These are phyloP conservation scores for Naganishia kalamii DNA, from an alignment of 768 basidiomycete species.

Conservation along the genomic window DNA sequence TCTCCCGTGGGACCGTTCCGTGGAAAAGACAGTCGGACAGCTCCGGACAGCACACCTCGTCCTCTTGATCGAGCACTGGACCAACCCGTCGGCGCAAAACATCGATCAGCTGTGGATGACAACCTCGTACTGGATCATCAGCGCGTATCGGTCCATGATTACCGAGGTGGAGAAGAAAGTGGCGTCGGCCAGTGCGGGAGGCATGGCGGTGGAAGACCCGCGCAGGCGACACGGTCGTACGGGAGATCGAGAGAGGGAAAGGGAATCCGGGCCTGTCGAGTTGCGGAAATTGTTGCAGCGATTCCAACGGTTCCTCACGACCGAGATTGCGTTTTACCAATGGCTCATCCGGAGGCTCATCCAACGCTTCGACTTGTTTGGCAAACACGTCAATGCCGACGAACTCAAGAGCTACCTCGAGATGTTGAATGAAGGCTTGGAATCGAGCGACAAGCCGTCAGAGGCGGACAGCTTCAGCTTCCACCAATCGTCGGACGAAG, in stretches of 20 bases:
- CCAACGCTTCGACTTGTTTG: constrained; percentile 57
- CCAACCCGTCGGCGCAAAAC: constrained; percentile 28
- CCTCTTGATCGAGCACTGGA: constrained; percentile 7
- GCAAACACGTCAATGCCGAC: constrained; percentile 9
- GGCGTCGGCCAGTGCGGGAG: neutral
- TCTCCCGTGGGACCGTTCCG: neutral
- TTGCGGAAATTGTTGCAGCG: constrained; percentile 76
- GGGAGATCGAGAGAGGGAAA: constrained; percentile 26
- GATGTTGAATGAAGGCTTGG: constrained; percentile 9
- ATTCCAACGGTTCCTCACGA: constrained; percentile 80
- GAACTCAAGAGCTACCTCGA: constrained; percentile 17
- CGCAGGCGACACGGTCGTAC: constrained; percentile 2
- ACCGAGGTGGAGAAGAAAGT: constrained; percentile 22
- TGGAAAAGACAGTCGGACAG: neutral
- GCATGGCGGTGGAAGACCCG: neutral
- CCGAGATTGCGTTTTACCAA: constrained; percentile 88
- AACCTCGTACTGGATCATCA: constrained; percentile 41
- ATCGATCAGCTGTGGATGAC: constrained; percentile 43
- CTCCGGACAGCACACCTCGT: neutral
- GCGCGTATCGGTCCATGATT: constrained; percentile 33
- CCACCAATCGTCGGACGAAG: neutral
- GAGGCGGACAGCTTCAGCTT: neutral
- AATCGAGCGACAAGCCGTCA: neutral
- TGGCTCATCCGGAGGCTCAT: constrained; percentile 69
- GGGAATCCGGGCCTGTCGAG: constrained; percentile 63